Conservation (phyloP, 2,329 filamentous ascomycete genomes). For the Ceratocystis lukuohia region DNA sequence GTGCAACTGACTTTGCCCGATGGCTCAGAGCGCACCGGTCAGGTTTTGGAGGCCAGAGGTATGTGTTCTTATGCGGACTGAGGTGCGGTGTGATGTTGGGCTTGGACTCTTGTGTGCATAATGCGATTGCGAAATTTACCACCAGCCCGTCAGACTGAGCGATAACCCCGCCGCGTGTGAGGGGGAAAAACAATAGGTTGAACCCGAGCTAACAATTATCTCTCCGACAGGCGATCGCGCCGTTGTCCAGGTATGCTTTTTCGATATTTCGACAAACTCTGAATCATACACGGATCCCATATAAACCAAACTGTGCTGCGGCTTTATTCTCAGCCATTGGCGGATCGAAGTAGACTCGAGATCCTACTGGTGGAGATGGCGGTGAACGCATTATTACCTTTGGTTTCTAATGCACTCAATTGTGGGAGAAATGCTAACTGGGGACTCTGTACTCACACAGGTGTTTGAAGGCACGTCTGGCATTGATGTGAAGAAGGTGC, state of each 20-base stretch:
- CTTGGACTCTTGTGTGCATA: not conserved
- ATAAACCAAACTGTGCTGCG: not conserved
- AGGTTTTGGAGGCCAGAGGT: constrained; percentile 97
- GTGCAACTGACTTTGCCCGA: constrained; percentile 90
- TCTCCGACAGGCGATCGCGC: constrained; percentile 62
- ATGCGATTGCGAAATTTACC: not conserved
- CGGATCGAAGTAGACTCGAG: not conserved
- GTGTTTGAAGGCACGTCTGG: constrained; percentile 95
- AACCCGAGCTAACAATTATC: constrained; percentile 19
- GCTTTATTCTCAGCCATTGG: not conserved
- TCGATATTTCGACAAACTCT: not conserved
- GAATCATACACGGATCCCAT: not conserved
- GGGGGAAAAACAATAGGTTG: constrained; percentile 20
- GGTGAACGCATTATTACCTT: not conserved
- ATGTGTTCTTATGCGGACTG: constrained; percentile 22
- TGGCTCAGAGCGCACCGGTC: constrained; percentile 83
- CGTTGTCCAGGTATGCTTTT: constrained; percentile 65
- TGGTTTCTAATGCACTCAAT: not conserved
- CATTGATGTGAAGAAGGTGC: constrained; percentile 97
- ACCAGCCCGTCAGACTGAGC: not conserved
- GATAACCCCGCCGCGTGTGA: not conserved
- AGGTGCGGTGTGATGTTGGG: not conserved
- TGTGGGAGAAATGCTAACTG: not conserved
- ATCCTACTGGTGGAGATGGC: not conserved
- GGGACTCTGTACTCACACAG: constrained; percentile 32